A percentile compares a stretch with the other conserved stretches of the same genome.
Evolutionary conservation across 495 filamentous ascomycete species (phyloP).

Genomic region (Thozetella sp.): DNA sequence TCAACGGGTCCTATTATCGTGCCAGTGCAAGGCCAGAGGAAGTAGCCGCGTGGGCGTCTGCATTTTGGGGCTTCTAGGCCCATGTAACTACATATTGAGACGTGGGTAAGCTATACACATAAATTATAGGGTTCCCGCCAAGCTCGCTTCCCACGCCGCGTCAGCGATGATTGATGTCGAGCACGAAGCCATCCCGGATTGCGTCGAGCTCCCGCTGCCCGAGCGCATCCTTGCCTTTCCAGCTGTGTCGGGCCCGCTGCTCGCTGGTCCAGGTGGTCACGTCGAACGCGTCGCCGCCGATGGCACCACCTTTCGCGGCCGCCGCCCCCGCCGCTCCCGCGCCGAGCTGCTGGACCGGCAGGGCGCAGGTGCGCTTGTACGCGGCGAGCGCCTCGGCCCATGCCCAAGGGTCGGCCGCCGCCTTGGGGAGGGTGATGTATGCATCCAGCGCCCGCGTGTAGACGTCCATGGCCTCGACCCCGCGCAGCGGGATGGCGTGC

Average conservation of each 20-base stretch:
- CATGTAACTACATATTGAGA: too few relatives aligned
- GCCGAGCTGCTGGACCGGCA: neutral
- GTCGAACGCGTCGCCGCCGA: slow-evolving; percentile 22
- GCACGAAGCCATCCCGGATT: slow-evolving; percentile 21
- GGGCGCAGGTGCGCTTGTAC: neutral
- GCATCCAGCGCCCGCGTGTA: slow-evolving; percentile 13
- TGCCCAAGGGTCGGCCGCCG: slow-evolving; percentile 4
- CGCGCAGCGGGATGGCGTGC: slow-evolving; percentile 20
- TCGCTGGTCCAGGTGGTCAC: slow-evolving; percentile 20
- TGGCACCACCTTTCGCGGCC: too few relatives aligned
- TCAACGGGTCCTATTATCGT: too few relatives aligned
- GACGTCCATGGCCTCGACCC: slow-evolving; percentile 21
- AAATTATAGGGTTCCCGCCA: too few relatives aligned
- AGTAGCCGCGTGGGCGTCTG: too few relatives aligned
- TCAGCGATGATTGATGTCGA: slow-evolving; percentile 1
- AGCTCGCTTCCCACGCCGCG: too few relatives aligned
- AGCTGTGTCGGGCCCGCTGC: slow-evolving; percentile 12
- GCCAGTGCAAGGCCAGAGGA: too few relatives aligned
- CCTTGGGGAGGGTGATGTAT: slow-evolving; percentile 14
- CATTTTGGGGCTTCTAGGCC: too few relatives aligned
- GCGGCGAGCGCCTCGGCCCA: neutral
- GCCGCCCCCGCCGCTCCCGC: neutral
- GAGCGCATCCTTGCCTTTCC: slow-evolving; percentile 16
- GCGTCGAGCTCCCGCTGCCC: slow-evolving; percentile 17
- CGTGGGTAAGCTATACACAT: too few relatives aligned